These are phyloP conservation scores for Arachnomyces sp. DNA, from an alignment of 2,329 filamentous ascomycete species.

Conservation along the genomic window DNA sequence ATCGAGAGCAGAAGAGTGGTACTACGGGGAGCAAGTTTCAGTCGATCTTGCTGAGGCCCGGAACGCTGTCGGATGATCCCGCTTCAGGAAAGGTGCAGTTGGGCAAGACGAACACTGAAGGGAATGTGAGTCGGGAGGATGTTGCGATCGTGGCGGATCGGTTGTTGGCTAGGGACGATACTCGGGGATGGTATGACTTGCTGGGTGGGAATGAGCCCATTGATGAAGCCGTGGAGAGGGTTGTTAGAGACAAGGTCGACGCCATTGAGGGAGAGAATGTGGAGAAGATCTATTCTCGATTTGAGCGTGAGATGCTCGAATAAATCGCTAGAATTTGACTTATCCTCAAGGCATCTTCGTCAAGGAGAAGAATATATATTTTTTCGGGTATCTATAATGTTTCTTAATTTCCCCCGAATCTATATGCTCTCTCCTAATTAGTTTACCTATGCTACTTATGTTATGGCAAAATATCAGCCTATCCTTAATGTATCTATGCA, in stretches of 20 bases:
- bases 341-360: no score
- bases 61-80: slow-evolving; percentile 41
- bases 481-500: no score
- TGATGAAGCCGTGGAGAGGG: slow-evolving; percentile 39
- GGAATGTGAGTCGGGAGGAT: slow-evolving; percentile 41
- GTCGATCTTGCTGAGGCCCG: slow-evolving; percentile 47
- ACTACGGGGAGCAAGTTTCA: slow-evolving; percentile 32
- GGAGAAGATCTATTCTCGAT: slow-evolving; percentile 34
- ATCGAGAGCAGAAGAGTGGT: slow-evolving; percentile 7
- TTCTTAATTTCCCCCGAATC: no score
- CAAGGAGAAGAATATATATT: no score
- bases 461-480: neutral
- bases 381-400: no score
- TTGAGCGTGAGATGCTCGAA: slow-evolving; percentile 7
- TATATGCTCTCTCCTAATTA: no score
- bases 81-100: slow-evolving; percentile 41
- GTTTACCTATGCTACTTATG: no score
- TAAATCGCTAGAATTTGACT: no score
- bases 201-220: slow-evolving; percentile 43
- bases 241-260: slow-evolving; percentile 40
- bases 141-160: slow-evolving; percentile 45
- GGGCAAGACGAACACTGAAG: slow-evolving; percentile 38
- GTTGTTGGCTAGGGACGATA: slow-evolving; percentile 42
- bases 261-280: slow-evolving; percentile 46
- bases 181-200: slow-evolving; percentile 48